Evolutionary conservation across 345 rosid genomes (phyloP).

Genomic region (Citrus sinensis): DNA sequence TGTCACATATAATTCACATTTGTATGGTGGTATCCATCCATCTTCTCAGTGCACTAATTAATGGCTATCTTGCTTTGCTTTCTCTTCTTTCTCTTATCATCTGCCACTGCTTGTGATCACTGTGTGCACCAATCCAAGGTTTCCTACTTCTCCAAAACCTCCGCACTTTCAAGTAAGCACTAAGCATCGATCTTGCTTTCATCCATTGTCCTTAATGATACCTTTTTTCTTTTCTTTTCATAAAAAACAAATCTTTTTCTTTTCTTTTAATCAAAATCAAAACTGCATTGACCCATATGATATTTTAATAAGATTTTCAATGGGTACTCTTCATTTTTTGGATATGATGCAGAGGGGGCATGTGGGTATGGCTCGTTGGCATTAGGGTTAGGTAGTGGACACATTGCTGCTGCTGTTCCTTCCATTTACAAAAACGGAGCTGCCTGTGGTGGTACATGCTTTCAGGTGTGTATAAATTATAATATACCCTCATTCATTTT

Average conservation of each 20-base stretch:
- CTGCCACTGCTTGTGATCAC: conserved; percentile 69
- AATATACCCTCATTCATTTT: neutral
- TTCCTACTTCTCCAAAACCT: conserved; percentile 60
- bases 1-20: neutral
- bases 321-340: conserved; percentile 23
- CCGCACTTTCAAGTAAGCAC: conserved; percentile 56
- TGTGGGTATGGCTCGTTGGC: conserved; percentile 86
- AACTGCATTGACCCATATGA: conserved; percentile 20
- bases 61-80: conserved; percentile 35
- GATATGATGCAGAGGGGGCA: conserved; percentile 65
- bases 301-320: conserved; percentile 9
- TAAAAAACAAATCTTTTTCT: neutral
- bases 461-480: conserved; percentile 41
- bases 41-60: neutral
- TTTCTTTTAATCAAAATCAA: neutral
- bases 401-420: conserved; percentile 66
- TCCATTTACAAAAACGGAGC: conserved; percentile 79
- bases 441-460: conserved; percentile 90
- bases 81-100: conserved; percentile 40
- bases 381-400: conserved; percentile 51
- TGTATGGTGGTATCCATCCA: neutral
- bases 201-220: neutral
- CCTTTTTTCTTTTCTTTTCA: neutral
- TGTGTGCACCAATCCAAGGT: conserved; percentile 72
- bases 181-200: neutral